phyloP scores from a whole-genome alignment of 345 rosid genomes.

The Citrus hindsii region DNA sequence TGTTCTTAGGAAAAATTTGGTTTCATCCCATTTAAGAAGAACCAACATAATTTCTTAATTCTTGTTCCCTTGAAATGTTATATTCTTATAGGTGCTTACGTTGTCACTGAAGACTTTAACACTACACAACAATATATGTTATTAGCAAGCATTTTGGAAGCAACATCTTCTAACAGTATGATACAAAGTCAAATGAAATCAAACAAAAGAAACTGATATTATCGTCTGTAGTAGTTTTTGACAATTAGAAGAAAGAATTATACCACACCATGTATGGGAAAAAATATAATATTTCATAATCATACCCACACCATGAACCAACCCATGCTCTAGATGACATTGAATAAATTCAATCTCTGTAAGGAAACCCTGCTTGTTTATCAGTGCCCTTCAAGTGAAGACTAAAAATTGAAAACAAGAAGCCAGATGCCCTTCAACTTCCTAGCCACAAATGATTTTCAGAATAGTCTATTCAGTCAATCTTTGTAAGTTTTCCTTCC shows the following conservation, averaged over 20 bases:
- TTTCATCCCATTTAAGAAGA: neutral
- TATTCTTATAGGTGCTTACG: neutral
- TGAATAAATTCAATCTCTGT: neutral
- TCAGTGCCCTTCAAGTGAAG: neutral
- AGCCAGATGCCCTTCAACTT: neutral
- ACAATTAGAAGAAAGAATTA: neutral
- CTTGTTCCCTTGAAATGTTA: neutral
- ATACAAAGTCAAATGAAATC: neutral
- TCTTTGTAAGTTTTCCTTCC: neutral
- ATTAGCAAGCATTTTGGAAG: neutral
- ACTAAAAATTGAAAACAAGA: neutral
- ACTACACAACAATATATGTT: neutral
- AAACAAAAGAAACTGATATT: neutral
- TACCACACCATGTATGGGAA: neutral
- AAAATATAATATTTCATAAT: neutral
- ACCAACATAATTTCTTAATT: neutral
- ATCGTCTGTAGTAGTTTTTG: neutral
- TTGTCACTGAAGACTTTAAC: neutral
- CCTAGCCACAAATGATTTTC: neutral
- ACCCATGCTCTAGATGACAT: neutral
- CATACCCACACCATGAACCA: neutral
- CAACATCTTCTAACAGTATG: neutral
- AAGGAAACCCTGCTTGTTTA: neutral
- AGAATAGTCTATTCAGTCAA: neutral
- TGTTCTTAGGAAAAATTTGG: neutral